A percentile compares a stretch with the other conserved stretches of the same genome.
Evolutionary conservation across 192 early-diverging fungal genomes (phyloP).

Genomic region (Podila horticola): DNA sequence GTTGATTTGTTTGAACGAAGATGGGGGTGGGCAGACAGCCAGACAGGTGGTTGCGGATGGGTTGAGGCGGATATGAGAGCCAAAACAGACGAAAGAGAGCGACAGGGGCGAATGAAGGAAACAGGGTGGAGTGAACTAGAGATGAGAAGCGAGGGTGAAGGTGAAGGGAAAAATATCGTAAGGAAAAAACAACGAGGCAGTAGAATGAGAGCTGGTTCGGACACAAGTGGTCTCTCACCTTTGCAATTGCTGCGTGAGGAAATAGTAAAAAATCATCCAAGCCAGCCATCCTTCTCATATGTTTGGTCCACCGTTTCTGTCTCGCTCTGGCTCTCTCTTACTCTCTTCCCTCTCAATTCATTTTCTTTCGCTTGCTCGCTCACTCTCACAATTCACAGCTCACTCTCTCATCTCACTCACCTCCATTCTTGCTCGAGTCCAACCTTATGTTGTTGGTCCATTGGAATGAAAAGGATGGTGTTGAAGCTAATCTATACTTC

Average conservation of each 20-base stretch:
- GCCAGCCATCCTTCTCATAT: not conserved
- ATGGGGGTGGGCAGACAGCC: no score
- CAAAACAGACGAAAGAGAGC: not conserved
- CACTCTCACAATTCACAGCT: not conserved
- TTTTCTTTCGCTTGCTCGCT: not conserved
- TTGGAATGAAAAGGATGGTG: no score
- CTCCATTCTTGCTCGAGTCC: no score
- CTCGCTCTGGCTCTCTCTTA: conserved; percentile 2
- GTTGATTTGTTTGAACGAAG: not conserved
- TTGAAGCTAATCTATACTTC: no score
- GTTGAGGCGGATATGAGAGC: not conserved
- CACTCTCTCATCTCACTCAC: not conserved
- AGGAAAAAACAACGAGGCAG: no score
- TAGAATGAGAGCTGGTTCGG: no score
- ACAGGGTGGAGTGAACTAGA: not conserved
- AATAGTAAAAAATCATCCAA: no score
- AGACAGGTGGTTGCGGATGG: not conserved
- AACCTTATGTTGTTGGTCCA: no score
- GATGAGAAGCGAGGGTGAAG: not conserved
- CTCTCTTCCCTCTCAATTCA: not conserved
- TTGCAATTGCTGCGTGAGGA: no score
- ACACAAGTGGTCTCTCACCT: no score
- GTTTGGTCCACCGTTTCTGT: not conserved
- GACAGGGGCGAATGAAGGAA: not conserved
- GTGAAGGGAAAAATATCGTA: not conserved